A percentile compares a stretch with the other conserved stretches of the same genome.
These are phyloP conservation scores for Fusarium acutatum DNA, from an alignment of 2,329 filamentous ascomycete genomes.

Conservation along the genomic window DNA sequence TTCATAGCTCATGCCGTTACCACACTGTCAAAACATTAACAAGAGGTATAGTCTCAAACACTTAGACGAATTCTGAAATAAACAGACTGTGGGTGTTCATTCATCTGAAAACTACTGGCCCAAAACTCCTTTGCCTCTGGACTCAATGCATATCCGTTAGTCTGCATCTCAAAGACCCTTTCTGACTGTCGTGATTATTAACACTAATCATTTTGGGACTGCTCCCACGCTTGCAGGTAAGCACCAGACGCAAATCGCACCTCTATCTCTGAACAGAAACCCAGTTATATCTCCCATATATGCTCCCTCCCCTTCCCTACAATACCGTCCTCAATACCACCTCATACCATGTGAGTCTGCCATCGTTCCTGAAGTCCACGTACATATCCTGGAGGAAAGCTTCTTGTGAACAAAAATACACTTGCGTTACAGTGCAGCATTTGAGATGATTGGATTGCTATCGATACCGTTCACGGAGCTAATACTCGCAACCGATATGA, in stretches of 20 bases:
- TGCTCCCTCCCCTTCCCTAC: not conserved
- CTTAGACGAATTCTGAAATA: not conserved
- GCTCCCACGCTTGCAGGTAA: conserved; percentile 31
- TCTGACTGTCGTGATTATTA: conserved; percentile 19
- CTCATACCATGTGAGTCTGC: conserved; percentile 26
- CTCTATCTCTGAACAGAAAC: conserved; percentile 32
- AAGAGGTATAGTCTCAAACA: not conserved
- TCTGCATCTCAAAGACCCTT: conserved; percentile 31
- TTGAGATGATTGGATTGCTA: not conserved
- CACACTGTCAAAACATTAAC: not conserved
- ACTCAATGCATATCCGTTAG: conserved; percentile 37
- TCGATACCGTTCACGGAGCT: not conserved
- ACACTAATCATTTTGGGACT: conserved; percentile 19
- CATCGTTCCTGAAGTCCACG: conserved; percentile 14
- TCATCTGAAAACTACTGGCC: conserved; percentile 18
- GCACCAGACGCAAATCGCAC: conserved; percentile 17
- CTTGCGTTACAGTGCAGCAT: conserved; percentile 1
- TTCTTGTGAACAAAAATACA: conserved; percentile 22
- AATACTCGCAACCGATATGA: not conserved
- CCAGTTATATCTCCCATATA: not conserved
- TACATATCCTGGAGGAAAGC: not conserved
- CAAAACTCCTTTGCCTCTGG: conserved; percentile 17
- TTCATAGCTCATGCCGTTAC: not conserved
- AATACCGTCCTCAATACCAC: conserved; percentile 1
- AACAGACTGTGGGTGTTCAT: conserved; percentile 4